phyloP scores from a whole-genome alignment of 495 filamentous ascomycete species.

The Haplographium delicatum region DNA sequence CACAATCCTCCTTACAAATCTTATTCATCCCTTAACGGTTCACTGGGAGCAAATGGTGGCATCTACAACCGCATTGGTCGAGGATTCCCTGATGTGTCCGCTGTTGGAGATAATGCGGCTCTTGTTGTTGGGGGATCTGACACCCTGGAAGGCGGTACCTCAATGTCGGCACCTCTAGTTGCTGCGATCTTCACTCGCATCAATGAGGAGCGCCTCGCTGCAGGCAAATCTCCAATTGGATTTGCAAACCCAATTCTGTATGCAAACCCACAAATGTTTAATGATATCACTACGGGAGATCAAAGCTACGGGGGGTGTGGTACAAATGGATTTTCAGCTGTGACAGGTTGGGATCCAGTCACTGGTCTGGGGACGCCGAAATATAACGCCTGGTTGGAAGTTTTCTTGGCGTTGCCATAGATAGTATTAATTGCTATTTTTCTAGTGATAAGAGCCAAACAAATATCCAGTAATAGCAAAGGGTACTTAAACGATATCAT shows the following conservation, averaged over 20 bases:
- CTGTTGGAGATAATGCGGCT: constrained; percentile 52
- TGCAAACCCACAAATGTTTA: not conserved
- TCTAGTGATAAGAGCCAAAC: too few species aligned
- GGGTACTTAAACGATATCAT: too few species aligned
- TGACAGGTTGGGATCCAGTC: constrained; percentile 61
- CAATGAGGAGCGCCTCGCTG: not conserved
- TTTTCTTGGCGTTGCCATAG: too few species aligned
- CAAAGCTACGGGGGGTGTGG: not conserved
- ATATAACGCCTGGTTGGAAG: constrained; percentile 27
- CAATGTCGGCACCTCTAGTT: constrained; percentile 29
- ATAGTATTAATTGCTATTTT: too few species aligned
- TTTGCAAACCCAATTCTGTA: not conserved
- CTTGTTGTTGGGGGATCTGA: constrained; percentile 39
- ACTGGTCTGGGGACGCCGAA: constrained; percentile 57
- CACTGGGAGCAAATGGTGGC: constrained; percentile 3
- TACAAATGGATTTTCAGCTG: constrained; percentile 24
- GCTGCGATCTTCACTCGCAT: not conserved
- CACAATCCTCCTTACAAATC: constrained; percentile 29
- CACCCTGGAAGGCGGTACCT: constrained; percentile 47
- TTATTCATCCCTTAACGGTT: constrained; percentile 32
- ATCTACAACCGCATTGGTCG: constrained; percentile 43
- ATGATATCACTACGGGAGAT: not conserved
- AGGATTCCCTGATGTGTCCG: constrained; percentile 29
- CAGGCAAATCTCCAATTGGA: not conserved
- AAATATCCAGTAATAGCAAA: too few species aligned